Base-by-base conservation (phyloP, 768 basidiomycete genomes). In the Infundibulicybe gibba region DNA sequence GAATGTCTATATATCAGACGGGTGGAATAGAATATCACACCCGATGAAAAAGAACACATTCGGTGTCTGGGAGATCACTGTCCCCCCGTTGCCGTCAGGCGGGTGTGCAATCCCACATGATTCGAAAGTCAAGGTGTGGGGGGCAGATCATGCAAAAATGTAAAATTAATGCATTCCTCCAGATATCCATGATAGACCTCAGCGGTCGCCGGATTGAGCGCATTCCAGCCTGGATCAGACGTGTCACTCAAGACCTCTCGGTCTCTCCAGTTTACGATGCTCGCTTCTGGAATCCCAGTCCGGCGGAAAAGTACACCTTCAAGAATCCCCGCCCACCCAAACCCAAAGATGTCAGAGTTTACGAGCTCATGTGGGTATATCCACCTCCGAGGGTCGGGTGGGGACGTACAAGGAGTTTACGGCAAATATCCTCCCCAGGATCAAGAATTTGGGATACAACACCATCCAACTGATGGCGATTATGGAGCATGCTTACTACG, bases 281-380 rank as follows among this genome's bases (percentile, higher is more conserved):
- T 15, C 84, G 91, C n/a, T 97, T 99, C 68, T 99, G 97, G 97
- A 97, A 98, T 63, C 97, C 97, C 1, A 85, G 91, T 15, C 59
- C 70, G 34, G 68, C 75, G 19, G 70, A 90, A 52, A 70, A 61
- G 41, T 97, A 97, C 71, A 70, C 73, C 21, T 95, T 95, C 72
- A 95, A 92, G 62, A 74, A 97, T 61, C 49, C 76, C 39, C 74
- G 79, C 9, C 91, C 90, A 10, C 72, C 79, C 0, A 79, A 82
- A 49, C 85, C 87, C 11, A 68, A 69, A 14, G 75, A 83, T 32
- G 62, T 83, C 38, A 84, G 85, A 53, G 94, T 99, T 49, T 99
- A 99, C 60, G 97, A 99, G 97, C 94, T 0, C 97, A 99, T 60
- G 94, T 98, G 53, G 97, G 97, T 6, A 98, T 98, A 49, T 95